Evolutionary conservation across 2,329 filamentous ascomycete genomes (phyloP).

Genomic region (Leptographium flavum): DNA sequence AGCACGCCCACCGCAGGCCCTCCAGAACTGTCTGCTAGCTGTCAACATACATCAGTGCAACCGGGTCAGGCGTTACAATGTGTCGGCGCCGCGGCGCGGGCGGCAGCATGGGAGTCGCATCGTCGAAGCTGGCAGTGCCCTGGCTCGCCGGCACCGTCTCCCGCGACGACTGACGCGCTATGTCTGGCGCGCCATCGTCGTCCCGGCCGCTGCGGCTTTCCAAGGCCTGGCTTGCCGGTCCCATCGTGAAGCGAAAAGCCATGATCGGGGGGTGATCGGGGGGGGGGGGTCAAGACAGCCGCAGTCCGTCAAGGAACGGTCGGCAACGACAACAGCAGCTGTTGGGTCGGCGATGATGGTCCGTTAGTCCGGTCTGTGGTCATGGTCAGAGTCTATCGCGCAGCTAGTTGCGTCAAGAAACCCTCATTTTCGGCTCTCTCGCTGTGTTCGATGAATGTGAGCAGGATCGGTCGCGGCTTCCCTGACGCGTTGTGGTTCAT

Average conservation of each 20-base stretch:
- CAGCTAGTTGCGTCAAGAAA: not conserved
- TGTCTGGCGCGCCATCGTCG: constrained; percentile 16
- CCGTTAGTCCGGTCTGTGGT: not conserved
- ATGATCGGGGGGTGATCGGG: constrained; percentile 9
- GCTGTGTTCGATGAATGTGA: too few relatives aligned
- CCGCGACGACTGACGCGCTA: not conserved
- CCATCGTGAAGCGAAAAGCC: constrained; percentile 16
- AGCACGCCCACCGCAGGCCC: not conserved
- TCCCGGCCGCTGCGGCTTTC: constrained; percentile 19
- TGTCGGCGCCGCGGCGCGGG: constrained; percentile 22
- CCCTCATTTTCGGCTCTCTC: not conserved
- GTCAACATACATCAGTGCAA: constrained; percentile 35
- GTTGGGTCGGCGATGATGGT: not conserved
- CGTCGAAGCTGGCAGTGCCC: not conserved
- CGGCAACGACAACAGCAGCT: not conserved
- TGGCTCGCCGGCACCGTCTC: not conserved
- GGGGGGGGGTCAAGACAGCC: not conserved
- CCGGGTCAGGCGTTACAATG: constrained; percentile 43
- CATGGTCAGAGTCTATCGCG: not conserved
- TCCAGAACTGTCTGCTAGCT: too few relatives aligned
- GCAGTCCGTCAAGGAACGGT: not conserved
- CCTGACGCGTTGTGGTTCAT: not conserved
- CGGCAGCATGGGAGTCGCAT: not conserved
- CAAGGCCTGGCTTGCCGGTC: not conserved
- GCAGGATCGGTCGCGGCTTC: too few relatives aligned